Percentiles rank a stretch among this genome's conserved stretches.
These are phyloP conservation scores for Sicyos baderoa DNA, from an alignment of 306 rosid genomes.

Conservation along the genomic window DNA sequence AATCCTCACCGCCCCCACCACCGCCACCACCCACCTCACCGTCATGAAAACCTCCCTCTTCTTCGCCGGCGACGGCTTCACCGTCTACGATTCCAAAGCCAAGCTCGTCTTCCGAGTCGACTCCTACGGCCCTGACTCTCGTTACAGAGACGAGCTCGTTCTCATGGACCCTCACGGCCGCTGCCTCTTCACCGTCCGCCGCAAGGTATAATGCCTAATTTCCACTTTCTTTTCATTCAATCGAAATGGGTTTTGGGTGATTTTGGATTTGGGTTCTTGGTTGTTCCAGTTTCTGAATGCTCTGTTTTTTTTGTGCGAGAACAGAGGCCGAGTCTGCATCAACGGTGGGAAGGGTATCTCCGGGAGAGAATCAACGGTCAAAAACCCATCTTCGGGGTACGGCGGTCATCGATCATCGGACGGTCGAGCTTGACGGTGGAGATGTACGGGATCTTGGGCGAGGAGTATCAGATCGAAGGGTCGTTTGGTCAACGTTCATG, in stretches of 20 bases:
- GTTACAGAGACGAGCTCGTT: constrained; percentile 51
- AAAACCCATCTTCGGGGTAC: constrained; percentile 62
- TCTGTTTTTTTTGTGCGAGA: neutral
- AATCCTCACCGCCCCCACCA: constrained; percentile 25
- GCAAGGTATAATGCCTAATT: constrained; percentile 39
- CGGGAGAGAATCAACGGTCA: constrained; percentile 69
- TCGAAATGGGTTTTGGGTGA: neutral
- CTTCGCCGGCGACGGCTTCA: constrained; percentile 79
- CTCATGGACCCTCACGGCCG: constrained; percentile 78
- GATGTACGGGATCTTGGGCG: constrained; percentile 34
- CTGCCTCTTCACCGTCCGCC: constrained; percentile 83
- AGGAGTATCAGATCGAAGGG: constrained; percentile 78
- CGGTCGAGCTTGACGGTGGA: constrained; percentile 68
- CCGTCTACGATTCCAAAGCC: constrained; percentile 59
- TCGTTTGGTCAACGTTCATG: constrained; percentile 58
- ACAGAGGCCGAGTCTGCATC: constrained; percentile 87
- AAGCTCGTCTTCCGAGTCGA: constrained; percentile 74
- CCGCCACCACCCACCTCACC: constrained; percentile 40
- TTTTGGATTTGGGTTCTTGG: neutral
- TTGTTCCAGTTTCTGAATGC: neutral
- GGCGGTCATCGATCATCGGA: constrained; percentile 79
- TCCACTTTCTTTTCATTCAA: neutral
- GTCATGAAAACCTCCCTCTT: constrained; percentile 78
- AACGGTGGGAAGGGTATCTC: constrained; percentile 83
- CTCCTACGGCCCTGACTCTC: constrained; percentile 55